Evolutionary conservation across 129 eudicot genomes (phyloP).

Genomic region (Gnaphalium uliginosum): DNA sequence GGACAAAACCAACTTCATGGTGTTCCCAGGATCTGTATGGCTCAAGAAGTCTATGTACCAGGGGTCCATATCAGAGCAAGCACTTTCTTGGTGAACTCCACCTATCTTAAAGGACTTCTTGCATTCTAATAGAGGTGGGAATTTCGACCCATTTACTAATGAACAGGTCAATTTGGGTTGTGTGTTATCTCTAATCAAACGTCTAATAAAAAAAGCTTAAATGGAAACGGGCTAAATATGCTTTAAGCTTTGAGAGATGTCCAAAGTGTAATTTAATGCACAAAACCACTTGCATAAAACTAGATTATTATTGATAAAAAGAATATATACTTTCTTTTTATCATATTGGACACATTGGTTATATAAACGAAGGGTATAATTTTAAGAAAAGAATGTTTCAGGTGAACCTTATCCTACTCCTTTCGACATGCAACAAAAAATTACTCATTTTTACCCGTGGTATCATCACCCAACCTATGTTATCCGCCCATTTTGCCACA

Average conservation of each 20-base stretch:
- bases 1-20: constrained; percentile 71
- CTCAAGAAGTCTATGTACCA: constrained; percentile 70
- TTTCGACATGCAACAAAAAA: not conserved
- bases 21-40: constrained; percentile 90
- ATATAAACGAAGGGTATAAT: not conserved
- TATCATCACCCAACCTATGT: not conserved
- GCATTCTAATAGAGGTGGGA: not conserved
- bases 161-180: not conserved
- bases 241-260: not conserved
- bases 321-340: no score
- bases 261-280: not conserved
- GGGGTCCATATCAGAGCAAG: constrained; percentile 35
- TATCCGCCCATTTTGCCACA: not conserved
- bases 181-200: not conserved
- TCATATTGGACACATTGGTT: no score
- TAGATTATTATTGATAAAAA: not conserved
- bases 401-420: not conserved
- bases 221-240: not conserved
- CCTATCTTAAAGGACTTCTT: not conserved
- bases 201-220: not conserved
- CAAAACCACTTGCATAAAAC: not conserved
- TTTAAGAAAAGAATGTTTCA: not conserved
- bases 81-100: constrained; percentile 19
- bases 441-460: not conserved
- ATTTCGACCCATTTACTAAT: not conserved